Conservation (phyloP, 768 basidiomycete species). For the Pisolithus marmoratus region DNA sequence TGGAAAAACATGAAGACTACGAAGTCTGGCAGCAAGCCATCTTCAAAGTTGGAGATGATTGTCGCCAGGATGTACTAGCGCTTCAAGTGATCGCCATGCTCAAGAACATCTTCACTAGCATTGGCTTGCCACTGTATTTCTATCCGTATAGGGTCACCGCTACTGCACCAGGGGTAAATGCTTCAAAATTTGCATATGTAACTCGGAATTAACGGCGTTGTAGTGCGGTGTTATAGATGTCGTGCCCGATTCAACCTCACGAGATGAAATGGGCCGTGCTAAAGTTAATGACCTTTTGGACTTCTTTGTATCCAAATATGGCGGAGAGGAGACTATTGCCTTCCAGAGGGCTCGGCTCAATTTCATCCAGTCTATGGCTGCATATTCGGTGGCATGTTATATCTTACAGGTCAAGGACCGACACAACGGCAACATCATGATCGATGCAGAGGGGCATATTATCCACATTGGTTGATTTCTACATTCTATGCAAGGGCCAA, state of each 20-base stretch:
- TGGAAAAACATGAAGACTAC: constrained; percentile 57
- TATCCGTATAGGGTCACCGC: constrained; percentile 97
- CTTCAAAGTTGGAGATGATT: constrained; percentile 99
- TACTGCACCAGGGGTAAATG: constrained; percentile 86
- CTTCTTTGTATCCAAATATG: constrained; percentile 93
- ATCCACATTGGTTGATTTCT: constrained; percentile 78
- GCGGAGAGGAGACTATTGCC: constrained; percentile 78
- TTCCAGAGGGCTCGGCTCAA: constrained; percentile 93
- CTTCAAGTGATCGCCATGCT: constrained; percentile 99
- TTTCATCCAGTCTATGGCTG: constrained; percentile 99
- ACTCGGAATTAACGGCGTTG: not conserved
- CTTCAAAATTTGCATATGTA: not conserved
- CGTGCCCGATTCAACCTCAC: constrained; percentile 93
- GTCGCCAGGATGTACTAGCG: constrained; percentile 96
- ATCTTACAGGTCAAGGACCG: constrained; percentile 98
- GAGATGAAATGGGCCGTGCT: constrained; percentile 98
- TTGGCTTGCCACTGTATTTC: constrained; percentile 87
- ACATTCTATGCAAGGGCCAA: not conserved
- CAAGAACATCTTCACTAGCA: constrained; percentile 90
- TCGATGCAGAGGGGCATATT: constrained; percentile 96
- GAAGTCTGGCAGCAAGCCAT: constrained; percentile 98
- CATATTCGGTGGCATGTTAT: constrained; percentile 97
- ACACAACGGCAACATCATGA: constrained; percentile 99
- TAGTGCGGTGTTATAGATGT: constrained; percentile 99
- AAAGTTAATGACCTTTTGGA: constrained; percentile 95